phyloP scores from a whole-genome alignment of 331 rosid genomes.

The Spiraea crenata region DNA sequence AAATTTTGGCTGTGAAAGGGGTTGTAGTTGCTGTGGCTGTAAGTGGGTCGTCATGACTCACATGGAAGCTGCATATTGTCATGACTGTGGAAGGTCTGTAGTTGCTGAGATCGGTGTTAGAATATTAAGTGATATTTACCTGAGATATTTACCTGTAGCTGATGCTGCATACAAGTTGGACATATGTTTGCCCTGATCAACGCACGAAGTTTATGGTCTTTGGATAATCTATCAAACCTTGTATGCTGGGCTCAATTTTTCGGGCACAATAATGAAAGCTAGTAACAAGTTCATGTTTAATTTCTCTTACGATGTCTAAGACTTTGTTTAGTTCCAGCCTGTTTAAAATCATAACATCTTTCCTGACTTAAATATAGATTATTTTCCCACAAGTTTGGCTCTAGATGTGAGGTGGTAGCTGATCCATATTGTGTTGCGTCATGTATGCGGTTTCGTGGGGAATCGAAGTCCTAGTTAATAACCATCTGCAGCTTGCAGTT shows the following conservation, averaged over 20 bases:
- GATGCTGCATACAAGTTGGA: constrained; percentile 5
- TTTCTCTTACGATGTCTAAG: constrained; percentile 23
- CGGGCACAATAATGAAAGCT: constrained; percentile 28
- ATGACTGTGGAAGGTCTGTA: constrained; percentile 1
- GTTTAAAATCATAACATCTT: constrained; percentile 27
- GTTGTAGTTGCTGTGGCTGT: constrained; percentile 45
- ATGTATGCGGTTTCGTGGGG: constrained; percentile 38
- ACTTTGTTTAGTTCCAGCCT: constrained; percentile 24
- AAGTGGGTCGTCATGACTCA: constrained; percentile 34
- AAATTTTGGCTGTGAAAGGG: constrained; percentile 27
- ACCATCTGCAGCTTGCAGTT: constrained; percentile 42
- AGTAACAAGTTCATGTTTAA: constrained; percentile 44
- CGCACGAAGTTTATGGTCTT: background rate
- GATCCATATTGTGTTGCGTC: constrained; percentile 38
- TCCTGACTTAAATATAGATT: constrained; percentile 53
- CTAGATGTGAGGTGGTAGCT: constrained; percentile 58
- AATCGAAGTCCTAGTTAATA: constrained; percentile 42
- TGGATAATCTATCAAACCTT: constrained; percentile 34
- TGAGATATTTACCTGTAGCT: background rate
- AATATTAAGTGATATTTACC: background rate
- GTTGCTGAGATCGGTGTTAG: background rate
- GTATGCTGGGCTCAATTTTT: constrained; percentile 34
- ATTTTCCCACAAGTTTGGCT: constrained; percentile 42
- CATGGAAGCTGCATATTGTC: constrained; percentile 36
- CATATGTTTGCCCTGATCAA: too few relatives aligned